Percentiles rank a stretch among this genome's conserved stretches.
phyloP scores from a whole-genome alignment of 2,329 filamentous ascomycete genomes.

The Tolypocladium guangdongense region DNA sequence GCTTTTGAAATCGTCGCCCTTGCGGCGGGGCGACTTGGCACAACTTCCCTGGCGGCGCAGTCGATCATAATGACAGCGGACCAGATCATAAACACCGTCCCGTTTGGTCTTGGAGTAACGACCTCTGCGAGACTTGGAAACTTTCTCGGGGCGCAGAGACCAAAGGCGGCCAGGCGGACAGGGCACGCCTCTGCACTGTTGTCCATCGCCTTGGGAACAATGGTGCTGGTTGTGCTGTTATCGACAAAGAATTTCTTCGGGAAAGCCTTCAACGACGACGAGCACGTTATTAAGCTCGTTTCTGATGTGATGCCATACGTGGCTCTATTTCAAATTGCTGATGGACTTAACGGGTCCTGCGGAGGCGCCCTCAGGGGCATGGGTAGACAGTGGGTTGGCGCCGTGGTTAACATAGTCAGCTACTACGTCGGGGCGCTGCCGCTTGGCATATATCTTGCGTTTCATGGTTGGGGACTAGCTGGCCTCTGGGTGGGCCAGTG shows the following conservation, averaged over 20 bases:
- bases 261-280: slow-evolving; percentile 71
- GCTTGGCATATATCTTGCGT: slow-evolving; percentile 73
- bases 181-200: slow-evolving; percentile 68
- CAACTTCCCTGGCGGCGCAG: slow-evolving; percentile 69
- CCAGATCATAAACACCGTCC: slow-evolving; percentile 75
- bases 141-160: slow-evolving; percentile 58
- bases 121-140: slow-evolving; percentile 71
- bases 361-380: slow-evolving; percentile 73
- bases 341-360: slow-evolving; percentile 76
- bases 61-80: slow-evolving; percentile 86
- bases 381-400: slow-evolving; percentile 79
- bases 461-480: slow-evolving; percentile 71
- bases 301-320: slow-evolving; percentile 74
- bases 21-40: slow-evolving; percentile 70
- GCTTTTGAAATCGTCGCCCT: slow-evolving; percentile 85
- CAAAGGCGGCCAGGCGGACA: slow-evolving; percentile 55
- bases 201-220: slow-evolving; percentile 54
- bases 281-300: slow-evolving; percentile 59
- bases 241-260: slow-evolving; percentile 62
- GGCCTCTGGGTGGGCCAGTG: slow-evolving; percentile 81
- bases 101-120: slow-evolving; percentile 77
- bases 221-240: slow-evolving; percentile 61
- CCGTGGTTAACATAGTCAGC: slow-evolving; percentile 67
- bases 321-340: slow-evolving; percentile 81
- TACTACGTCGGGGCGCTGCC: slow-evolving; percentile 79